Conservation (phyloP, 306 rosid species). For the Corylus avellana region DNA sequence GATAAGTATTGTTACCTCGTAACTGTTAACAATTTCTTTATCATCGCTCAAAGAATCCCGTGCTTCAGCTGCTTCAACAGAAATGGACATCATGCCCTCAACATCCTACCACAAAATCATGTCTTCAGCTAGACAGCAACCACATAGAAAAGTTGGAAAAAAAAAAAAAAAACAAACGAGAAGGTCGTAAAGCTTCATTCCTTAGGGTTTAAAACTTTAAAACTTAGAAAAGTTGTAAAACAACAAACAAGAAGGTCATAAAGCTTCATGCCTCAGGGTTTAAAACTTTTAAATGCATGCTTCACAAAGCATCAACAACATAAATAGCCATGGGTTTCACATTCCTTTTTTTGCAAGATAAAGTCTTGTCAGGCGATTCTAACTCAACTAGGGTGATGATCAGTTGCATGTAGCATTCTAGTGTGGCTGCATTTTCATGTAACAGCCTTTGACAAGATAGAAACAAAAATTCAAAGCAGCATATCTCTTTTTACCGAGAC, state of each 20-base stretch:
- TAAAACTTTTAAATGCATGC: background rate
- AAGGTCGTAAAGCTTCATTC: background rate
- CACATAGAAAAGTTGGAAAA: slow-evolving; percentile 15
- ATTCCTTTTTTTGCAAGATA: background rate
- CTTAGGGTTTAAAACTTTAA: background rate
- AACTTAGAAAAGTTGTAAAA: too few relatives aligned
- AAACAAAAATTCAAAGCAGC: slow-evolving; percentile 6
- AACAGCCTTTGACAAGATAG: slow-evolving; percentile 20
- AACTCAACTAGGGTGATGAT: slow-evolving; percentile 16
- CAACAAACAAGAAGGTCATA: background rate
- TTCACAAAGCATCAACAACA: background rate
- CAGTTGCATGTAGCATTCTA: slow-evolving; percentile 18
- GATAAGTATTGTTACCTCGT: slow-evolving; percentile 52
- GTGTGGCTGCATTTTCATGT: slow-evolving; percentile 17
- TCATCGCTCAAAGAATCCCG: slow-evolving; percentile 89
- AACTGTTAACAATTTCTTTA: slow-evolving; percentile 82
- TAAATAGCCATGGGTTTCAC: background rate
- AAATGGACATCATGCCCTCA: slow-evolving; percentile 99
- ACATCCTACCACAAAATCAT: slow-evolving; percentile 72
- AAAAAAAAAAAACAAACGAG: background rate
- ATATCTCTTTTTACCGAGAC: slow-evolving; percentile 15
- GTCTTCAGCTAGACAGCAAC: slow-evolving; percentile 39
- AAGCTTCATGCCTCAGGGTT: background rate
- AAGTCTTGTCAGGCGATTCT: background rate
- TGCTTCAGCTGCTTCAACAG: slow-evolving; percentile 94